Evolutionary conservation across 2,329 filamentous ascomycete species (phyloP).

Genomic region (Teratosphaeriaceae sp.): DNA sequence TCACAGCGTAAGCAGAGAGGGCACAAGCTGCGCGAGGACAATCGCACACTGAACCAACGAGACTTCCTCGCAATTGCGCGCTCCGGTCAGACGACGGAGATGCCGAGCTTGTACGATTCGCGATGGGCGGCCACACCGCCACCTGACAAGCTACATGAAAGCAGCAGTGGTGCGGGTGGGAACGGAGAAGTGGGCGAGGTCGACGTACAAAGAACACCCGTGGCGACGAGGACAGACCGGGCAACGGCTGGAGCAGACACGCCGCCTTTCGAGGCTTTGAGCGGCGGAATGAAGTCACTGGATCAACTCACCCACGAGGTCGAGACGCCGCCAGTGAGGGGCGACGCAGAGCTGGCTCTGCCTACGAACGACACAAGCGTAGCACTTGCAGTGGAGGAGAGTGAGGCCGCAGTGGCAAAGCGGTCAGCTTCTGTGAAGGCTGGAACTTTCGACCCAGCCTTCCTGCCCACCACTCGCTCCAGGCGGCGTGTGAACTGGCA

Average conservation of each 20-base stretch:
- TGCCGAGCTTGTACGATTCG: slow-evolving; percentile 26
- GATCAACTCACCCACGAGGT: too few species aligned
- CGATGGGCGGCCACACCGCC: slow-evolving; percentile 10
- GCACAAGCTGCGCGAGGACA: slow-evolving; percentile 38
- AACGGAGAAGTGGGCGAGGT: background rate
- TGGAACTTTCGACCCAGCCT: too few species aligned
- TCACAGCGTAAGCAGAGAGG: slow-evolving; percentile 12
- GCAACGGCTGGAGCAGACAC: background rate
- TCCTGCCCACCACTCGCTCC: too few species aligned
- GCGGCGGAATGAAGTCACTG: too few species aligned
- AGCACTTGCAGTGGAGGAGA: too few species aligned
- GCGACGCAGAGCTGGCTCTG: too few species aligned
- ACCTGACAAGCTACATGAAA: slow-evolving; percentile 3
- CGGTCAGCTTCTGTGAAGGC: too few species aligned
- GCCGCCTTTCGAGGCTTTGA: background rate
- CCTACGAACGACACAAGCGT: too few species aligned
- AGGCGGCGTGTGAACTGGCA: slow-evolving; percentile 41
- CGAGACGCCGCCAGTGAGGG: too few species aligned
- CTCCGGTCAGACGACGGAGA: slow-evolving; percentile 32
- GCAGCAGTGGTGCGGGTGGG: background rate
- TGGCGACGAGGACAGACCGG: background rate
- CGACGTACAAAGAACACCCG: background rate
- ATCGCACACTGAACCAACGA: slow-evolving; percentile 44
- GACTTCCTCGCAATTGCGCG: slow-evolving; percentile 41
- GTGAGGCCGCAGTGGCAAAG: too few species aligned